phyloP scores from a whole-genome alignment of 1,284 basidiomycete genomes.

The Cerrena zonata region DNA sequence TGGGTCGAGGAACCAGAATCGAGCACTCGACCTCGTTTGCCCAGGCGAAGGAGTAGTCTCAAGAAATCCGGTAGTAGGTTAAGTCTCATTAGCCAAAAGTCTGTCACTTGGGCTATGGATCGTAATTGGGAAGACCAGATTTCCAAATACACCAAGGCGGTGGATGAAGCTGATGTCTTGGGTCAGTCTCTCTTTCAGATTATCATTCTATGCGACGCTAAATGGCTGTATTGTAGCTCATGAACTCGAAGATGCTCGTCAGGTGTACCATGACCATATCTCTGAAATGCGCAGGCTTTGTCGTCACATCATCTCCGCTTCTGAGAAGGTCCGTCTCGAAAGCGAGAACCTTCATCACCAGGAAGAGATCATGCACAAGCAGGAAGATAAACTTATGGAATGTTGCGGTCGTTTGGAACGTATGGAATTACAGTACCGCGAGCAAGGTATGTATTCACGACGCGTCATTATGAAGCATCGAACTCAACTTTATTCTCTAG shows the following conservation, averaged over 20 bases:
- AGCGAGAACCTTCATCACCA: conserved; percentile 14
- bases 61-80: conserved; percentile 44
- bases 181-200: conserved; percentile 35
- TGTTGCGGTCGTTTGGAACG: conserved; percentile 52
- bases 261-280: conserved; percentile 55
- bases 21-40: conserved; percentile 27
- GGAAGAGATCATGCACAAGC: conserved; percentile 47
- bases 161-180: conserved; percentile 49
- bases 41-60: conserved; percentile 55
- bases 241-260: conserved; percentile 52
- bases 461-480: background rate
- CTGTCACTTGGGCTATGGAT: conserved; percentile 70
- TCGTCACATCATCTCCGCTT: conserved; percentile 49
- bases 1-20: conserved; percentile 16
- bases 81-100: conserved; percentile 55
- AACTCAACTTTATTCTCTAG: conserved; percentile 26
- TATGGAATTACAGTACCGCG: conserved; percentile 50
- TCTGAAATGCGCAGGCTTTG: conserved; percentile 50
- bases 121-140: conserved; percentile 52
- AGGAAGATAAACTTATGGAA: conserved; percentile 46
- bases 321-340: conserved; percentile 49
- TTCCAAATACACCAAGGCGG: conserved; percentile 46
- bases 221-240: conserved; percentile 30
- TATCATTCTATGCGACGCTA: background rate
- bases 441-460: conserved; percentile 41